Evolutionary conservation across 129 eudicot genomes (phyloP).

Genomic region (Escallonia herrerae): DNA sequence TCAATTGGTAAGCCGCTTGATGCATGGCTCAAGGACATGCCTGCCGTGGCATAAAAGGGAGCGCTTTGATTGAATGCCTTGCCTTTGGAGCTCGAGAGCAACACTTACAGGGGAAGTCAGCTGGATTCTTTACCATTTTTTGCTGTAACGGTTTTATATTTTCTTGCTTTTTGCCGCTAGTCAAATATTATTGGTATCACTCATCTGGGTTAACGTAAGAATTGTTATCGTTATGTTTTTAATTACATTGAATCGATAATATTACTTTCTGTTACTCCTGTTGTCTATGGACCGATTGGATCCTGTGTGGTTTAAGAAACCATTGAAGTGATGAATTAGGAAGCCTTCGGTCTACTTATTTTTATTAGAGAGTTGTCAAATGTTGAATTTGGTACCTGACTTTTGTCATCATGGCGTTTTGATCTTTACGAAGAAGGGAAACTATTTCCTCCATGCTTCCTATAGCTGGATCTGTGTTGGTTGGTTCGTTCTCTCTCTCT

Average conservation of each 20-base stretch:
- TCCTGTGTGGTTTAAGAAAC: not conserved
- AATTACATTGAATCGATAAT: constrained; percentile 30
- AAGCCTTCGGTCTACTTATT: not conserved
- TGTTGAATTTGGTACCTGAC: not conserved
- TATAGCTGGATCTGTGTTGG: no score
- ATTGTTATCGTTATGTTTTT: constrained; percentile 9
- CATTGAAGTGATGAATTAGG: not conserved
- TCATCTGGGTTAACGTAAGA: constrained; percentile 1
- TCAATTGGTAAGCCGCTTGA: constrained; percentile 90
- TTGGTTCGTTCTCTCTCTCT: no score
- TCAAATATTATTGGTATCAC: constrained; percentile 4
- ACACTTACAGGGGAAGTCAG: not conserved
- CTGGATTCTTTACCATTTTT: constrained; percentile 38
- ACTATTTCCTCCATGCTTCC: no score
- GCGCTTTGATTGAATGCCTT: not conserved
- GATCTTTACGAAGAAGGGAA: no score
- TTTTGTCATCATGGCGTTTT: not conserved
- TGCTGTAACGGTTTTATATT: constrained; percentile 20
- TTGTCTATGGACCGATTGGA: not conserved
- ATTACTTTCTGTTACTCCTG: not conserved
- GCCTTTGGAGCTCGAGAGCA: constrained; percentile 11
- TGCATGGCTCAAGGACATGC: constrained; percentile 92
- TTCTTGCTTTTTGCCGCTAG: not conserved
- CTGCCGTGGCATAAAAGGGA: constrained; percentile 50
- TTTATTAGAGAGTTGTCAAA: not conserved